Evolutionary conservation across 805 yeast species (phyloP).

Genomic region (Candida maris): DNA sequence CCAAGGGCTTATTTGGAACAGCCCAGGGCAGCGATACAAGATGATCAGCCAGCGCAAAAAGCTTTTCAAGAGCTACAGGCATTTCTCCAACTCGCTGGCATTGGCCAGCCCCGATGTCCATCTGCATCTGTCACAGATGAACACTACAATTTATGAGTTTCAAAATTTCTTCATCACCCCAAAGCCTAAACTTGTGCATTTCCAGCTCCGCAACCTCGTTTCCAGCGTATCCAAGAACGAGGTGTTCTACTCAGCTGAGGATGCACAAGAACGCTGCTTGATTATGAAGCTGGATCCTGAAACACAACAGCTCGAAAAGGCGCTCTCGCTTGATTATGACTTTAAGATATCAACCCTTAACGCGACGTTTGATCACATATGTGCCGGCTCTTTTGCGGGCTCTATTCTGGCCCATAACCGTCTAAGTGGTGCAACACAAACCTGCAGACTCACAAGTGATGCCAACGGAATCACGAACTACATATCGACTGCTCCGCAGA

Average conservation of each 20-base stretch:
- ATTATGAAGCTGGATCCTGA: constrained; percentile 21
- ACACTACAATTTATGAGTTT: constrained; percentile 35
- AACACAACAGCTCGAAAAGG: constrained; percentile 19
- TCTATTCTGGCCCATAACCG: constrained; percentile 41
- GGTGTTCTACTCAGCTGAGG: constrained; percentile 23
- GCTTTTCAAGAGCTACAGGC: constrained; percentile 24
- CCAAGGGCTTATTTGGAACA: constrained; percentile 31
- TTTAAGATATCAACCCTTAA: constrained; percentile 47
- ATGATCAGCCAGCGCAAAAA: constrained; percentile 20
- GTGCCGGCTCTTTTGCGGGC: constrained; percentile 55
- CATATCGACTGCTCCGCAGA: constrained; percentile 33
- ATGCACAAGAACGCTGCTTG: constrained; percentile 23
- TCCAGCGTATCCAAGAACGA: constrained; percentile 33
- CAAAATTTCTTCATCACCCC: constrained; percentile 40
- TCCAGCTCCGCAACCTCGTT: constrained; percentile 53
- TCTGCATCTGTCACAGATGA: constrained; percentile 21
- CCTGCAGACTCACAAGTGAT: constrained; percentile 38
- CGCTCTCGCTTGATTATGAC: constrained; percentile 11
- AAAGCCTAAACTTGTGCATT: constrained; percentile 50
- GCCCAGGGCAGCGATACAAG: constrained; percentile 15
- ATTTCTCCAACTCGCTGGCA: constrained; percentile 21
- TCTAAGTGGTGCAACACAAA: constrained; percentile 28
- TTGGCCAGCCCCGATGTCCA: constrained; percentile 18
- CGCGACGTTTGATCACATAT: constrained; percentile 39
- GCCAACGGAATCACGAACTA: constrained; percentile 53